Conservation (phyloP, 179 eudicot species). For the Drosera spatulata region DNA sequence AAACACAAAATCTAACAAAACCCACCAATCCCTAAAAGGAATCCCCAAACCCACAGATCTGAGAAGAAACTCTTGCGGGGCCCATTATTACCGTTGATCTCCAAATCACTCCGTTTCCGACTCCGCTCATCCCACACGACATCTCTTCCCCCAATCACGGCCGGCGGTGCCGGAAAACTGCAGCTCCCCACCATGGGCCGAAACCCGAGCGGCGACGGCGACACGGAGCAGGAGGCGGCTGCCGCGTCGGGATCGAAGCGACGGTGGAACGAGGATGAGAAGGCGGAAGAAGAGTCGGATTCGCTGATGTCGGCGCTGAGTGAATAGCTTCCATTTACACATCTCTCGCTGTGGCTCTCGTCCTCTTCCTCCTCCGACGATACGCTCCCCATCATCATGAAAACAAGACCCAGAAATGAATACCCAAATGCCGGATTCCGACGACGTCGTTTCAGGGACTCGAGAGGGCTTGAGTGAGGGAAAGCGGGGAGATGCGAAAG, state of each 20-base stretch:
- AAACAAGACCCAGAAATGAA: not conserved
- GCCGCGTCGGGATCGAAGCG: slow-evolving; percentile 14
- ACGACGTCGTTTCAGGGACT: too few species aligned
- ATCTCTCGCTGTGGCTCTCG: slow-evolving; percentile 15
- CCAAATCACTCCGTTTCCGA: slow-evolving; percentile 27
- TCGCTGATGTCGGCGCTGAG: slow-evolving; percentile 82
- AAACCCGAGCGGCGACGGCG: slow-evolving; percentile 28
- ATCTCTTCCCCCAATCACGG: slow-evolving; percentile 46
- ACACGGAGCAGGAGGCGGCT: slow-evolving; percentile 29
- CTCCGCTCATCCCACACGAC: slow-evolving; percentile 37
- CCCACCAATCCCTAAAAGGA: too few species aligned
- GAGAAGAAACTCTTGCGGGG: too few species aligned
- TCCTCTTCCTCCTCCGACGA: slow-evolving; percentile 29
- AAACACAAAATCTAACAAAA: not conserved
- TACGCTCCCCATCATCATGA: slow-evolving; percentile 12
- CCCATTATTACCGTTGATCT: too few species aligned
- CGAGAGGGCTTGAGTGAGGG: too few species aligned
- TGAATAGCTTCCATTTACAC: slow-evolving; percentile 27
- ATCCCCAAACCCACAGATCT: too few species aligned
- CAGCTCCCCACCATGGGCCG: slow-evolving; percentile 8
- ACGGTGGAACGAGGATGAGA: slow-evolving; percentile 18
- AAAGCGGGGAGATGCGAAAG: too few species aligned
- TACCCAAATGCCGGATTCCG: not conserved
- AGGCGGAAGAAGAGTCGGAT: slow-evolving; percentile 55
- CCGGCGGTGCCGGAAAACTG: slow-evolving; percentile 22